Evolutionary conservation across 257 asterid species (phyloP).

Genomic region (Buddleja alternifolia): DNA sequence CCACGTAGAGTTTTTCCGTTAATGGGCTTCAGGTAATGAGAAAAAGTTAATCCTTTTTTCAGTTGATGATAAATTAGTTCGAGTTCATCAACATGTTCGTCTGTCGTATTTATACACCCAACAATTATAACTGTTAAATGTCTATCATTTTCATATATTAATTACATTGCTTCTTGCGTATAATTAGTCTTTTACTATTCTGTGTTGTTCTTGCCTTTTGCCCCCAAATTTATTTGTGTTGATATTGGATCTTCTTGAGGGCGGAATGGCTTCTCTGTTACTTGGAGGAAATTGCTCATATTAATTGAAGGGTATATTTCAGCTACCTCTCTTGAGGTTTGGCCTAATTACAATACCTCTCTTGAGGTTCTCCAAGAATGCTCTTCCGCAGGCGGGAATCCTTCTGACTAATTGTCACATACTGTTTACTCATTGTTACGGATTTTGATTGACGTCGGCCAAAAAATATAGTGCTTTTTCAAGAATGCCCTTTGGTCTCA

Average conservation of each 20-base stretch:
- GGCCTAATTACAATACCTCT: too few species aligned
- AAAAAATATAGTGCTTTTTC: too few species aligned
- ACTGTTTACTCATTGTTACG: too few species aligned
- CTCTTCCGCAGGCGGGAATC: too few species aligned
- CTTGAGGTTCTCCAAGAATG: too few species aligned
- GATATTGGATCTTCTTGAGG: not conserved
- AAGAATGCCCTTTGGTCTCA: too few species aligned
- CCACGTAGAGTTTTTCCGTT: constrained; percentile 59
- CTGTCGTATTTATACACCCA: not conserved
- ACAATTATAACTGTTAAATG: not conserved
- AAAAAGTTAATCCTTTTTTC: not conserved
- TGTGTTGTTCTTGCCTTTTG: not conserved
- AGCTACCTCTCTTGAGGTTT: too few species aligned
- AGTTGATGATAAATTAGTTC: constrained; percentile 16
- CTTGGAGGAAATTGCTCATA: too few species aligned
- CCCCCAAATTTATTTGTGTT: not conserved
- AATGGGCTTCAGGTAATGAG: constrained; percentile 9
- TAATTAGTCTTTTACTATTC: not conserved
- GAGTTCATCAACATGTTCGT: constrained; percentile 9
- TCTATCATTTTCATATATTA: not conserved
- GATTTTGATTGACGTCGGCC: too few species aligned
- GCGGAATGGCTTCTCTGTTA: not conserved
- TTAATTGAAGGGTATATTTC: too few species aligned
- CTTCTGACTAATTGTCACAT: too few species aligned
- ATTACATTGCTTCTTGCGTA: constrained; percentile 7